Evolutionary conservation across 371 early-diverging fungal genomes (phyloP), one percentile per base, ranked within the genome.

Genomic region (Syncephalastrum sp.): DNA sequence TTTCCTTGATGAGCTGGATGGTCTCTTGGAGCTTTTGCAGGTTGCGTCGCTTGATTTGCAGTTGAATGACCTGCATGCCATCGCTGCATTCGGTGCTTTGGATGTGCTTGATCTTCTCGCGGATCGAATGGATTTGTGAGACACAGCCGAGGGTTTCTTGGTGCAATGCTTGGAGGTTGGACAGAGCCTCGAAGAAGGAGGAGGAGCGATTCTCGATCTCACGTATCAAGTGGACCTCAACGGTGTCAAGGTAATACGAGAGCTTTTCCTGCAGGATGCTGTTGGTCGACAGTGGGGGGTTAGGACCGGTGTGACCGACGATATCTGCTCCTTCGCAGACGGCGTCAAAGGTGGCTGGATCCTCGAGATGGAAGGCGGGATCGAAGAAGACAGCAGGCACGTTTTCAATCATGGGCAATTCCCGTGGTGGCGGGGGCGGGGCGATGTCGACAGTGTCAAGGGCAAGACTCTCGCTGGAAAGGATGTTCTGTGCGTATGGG

Each of bases 141-240:
- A 96, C 87, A 61, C 96, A 95, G 12, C 85, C 81, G 29, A 88
- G 70, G 0, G 96, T 96, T 57, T 97, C 93, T 3, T 84, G 83
- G 61, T 97, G 93, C 44, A 97, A 70, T 3, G 88, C 89, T 65
- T 95, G 91, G 23, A 97, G 78, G 60, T 93, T 95, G 10, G 92
- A 88, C 3, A 97, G 76, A 0, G 97, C 97, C 33, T 90, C 89
- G 66, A 97, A 97, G 63, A 97, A 97, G 1, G 95, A 91, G 2
- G 89, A 82, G 5, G 95, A 93, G 38, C 96, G 75, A 21, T 85
- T 83, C 29, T 94, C 91, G 38, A 97, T 95, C 66, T 97, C 98
- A 23, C 84, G 85, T 24, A 93, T 83, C 41, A 97, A 69, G 59
- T 95, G 94, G 0, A 89, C 88, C 67, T 97, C 97, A 5, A 97